These are phyloP conservation scores for Caloboletus inedulis DNA, from an alignment of 1,284 basidiomycete species.

Conservation along the genomic window DNA sequence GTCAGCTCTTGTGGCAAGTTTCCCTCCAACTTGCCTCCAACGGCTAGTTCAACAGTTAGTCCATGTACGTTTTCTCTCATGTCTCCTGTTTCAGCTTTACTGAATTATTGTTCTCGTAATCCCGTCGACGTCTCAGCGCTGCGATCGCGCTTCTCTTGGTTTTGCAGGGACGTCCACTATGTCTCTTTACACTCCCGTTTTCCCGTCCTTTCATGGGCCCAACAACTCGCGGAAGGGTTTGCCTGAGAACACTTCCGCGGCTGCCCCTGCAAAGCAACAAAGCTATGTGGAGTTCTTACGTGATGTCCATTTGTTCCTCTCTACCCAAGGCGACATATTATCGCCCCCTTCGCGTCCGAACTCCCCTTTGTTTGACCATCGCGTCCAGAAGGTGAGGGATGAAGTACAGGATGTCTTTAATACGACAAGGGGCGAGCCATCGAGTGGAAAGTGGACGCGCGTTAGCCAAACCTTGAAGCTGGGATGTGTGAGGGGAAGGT, in stretches of 20 bases:
- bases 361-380: conserved; percentile 23
- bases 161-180: conserved; percentile 15
- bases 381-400: conserved; percentile 25
- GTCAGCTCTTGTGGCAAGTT: not conserved
- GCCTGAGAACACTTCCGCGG: not conserved
- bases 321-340: conserved; percentile 31
- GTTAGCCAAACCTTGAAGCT: conserved; percentile 29
- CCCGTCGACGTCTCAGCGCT: not conserved
- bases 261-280: conserved; percentile 11
- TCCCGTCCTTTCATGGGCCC: conserved; percentile 23
- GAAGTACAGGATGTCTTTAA: conserved; percentile 19
- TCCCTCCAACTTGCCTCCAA: not conserved
- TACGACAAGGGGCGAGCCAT: conserved; percentile 12
- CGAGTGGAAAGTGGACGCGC: conserved; percentile 26
- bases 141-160: not conserved
- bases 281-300: conserved; percentile 28
- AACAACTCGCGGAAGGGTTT: conserved; percentile 6
- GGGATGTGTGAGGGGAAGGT: conserved; percentile 32
- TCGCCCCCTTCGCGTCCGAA: conserved; percentile 32
- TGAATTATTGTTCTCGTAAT: not conserved
- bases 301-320: conserved; percentile 33
- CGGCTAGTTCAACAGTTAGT: not conserved
- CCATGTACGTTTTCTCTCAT: conserved; percentile 4
- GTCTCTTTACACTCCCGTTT: conserved; percentile 37
- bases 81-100: not conserved